Evolutionary conservation across 768 basidiomycete species (phyloP), one percentile per base, ranked within the genome.

Genomic region (Lyophyllum shimeji): DNA sequence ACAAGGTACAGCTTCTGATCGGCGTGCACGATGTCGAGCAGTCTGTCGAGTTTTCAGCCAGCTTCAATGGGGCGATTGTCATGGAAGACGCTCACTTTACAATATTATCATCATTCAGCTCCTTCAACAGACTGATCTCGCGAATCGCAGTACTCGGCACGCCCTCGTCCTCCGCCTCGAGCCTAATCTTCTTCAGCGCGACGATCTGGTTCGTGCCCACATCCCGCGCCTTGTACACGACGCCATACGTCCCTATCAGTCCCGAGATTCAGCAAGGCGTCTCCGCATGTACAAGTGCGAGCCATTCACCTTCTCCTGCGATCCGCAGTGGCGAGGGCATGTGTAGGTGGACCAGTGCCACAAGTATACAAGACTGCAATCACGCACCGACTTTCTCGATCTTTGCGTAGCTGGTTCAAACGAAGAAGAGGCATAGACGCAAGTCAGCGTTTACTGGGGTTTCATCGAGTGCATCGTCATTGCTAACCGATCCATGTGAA

Each of bases 121-220:
- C 97, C 72, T 98, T 99, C 63, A 99, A 74, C 59, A 99, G 74
- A 74, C 92, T 94, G 73, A 99, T 99, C 78, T 99, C 97, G 50
- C 97, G 85, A 66, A 99, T 99, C 53, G 96, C 95, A 3, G 97
- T 99, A 60, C 90, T 93, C 8, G 97, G 97, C 20, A 99, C 97
- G 46, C 97, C 97, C 71, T 99, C 97, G 67, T 99, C 97, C 72
- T 98, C 97, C 17, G 95, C 94, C 70, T 98, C 97, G 24, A 99
- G 84, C 39, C 97, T 79, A 69, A 99, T 98, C 82, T 99, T 99
- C 85, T 99, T 99, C 61, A 98, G 79, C 21, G 97, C 97, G 49
- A 99, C 97, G 62, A 98, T 86, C 63, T 85, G 74, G 69, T 89
- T 89, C 8, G 82, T 89, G 45, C 74, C 80, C 59, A 84, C 74